Percentiles rank a stretch among this genome's conserved stretches.
Evolutionary conservation across 441 rosid species (phyloP).

Genomic region (Mallotus japonicus): DNA sequence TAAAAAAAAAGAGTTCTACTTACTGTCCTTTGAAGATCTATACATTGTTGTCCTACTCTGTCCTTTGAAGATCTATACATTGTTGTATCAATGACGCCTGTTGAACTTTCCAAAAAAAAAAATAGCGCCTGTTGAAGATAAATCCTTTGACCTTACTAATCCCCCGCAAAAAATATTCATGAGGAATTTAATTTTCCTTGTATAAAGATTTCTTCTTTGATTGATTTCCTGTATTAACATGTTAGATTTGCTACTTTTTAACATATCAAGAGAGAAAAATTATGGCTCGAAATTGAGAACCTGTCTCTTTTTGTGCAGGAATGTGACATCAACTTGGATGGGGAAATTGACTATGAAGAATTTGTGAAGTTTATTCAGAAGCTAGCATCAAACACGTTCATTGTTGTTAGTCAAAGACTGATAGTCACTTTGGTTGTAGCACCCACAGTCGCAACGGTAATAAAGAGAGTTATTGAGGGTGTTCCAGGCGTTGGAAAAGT

Average conservation of each 20-base stretch:
- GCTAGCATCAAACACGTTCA: conserved; percentile 57
- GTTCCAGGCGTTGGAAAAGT: conserved; percentile 82
- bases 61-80: conserved; percentile 81
- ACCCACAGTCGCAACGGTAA: conserved; percentile 81
- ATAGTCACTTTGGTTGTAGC: conserved; percentile 73
- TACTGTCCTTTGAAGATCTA: conserved; percentile 71
- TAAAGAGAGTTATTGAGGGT: conserved; percentile 80
- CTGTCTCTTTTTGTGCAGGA: conserved; percentile 36
- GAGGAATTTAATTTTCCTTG: too few relatives aligned
- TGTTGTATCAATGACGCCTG: conserved; percentile 20
- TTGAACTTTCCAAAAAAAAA: too few relatives aligned
- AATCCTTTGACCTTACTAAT: too few relatives aligned
- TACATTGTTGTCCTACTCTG: conserved; percentile 79
- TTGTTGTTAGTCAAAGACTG: conserved; percentile 75
- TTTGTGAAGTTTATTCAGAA: conserved; percentile 61
- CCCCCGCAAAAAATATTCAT: too few relatives aligned
- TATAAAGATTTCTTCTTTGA: too few relatives aligned
- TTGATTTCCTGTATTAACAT: too few relatives aligned
- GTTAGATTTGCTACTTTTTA: too few relatives aligned
- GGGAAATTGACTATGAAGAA: conserved; percentile 69
- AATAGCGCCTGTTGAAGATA: too few relatives aligned
- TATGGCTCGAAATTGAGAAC: too few relatives aligned
- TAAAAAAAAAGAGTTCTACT: too few relatives aligned
- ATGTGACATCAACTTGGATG: conserved; percentile 73
- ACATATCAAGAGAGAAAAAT: too few relatives aligned